Conservation (phyloP, 768 basidiomycete genomes). For the Suillus luteus region DNA sequence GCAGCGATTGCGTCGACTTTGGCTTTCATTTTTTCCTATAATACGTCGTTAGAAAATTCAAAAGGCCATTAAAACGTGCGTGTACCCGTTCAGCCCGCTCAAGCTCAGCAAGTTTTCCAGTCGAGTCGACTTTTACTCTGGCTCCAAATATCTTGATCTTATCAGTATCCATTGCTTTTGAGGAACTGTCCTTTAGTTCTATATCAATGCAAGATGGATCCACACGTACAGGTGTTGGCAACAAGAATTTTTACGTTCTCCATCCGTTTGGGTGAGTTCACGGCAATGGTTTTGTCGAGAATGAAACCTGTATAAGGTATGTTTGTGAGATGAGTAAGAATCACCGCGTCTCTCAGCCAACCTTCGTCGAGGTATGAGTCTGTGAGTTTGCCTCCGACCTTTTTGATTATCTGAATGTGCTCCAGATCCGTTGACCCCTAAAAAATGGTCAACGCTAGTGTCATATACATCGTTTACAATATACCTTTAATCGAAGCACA, state of each 20-base stretch:
- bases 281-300: slow-evolving; percentile 92
- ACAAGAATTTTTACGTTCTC: slow-evolving; percentile 96
- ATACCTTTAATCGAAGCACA: slow-evolving; percentile 85
- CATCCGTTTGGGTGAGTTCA: slow-evolving; percentile 92
- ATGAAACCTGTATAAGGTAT: slow-evolving; percentile 73
- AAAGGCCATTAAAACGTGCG: slow-evolving; percentile 12
- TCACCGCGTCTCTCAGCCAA: slow-evolving; percentile 25
- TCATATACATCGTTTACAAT: slow-evolving; percentile 4
- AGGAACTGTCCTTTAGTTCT: background rate
- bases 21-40: slow-evolving; percentile 97
- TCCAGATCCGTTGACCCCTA: slow-evolving; percentile 96
- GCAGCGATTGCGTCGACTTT: slow-evolving; percentile 94
- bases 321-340: background rate
- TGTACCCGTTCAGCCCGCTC: slow-evolving; percentile 90
- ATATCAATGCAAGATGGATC: background rate
- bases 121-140: slow-evolving; percentile 91
- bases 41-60: background rate
- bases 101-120: slow-evolving; percentile 97
- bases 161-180: slow-evolving; percentile 96
- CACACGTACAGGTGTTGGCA: slow-evolving; percentile 86
- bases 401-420: slow-evolving; percentile 99
- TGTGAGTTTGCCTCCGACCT: slow-evolving; percentile 95
- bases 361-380: slow-evolving; percentile 99
- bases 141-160: slow-evolving; percentile 99
- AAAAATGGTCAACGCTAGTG: slow-evolving; percentile 7